These are phyloP conservation scores for Lactarius indigo DNA, from an alignment of 768 basidiomycete genomes.

Conservation along the genomic window DNA sequence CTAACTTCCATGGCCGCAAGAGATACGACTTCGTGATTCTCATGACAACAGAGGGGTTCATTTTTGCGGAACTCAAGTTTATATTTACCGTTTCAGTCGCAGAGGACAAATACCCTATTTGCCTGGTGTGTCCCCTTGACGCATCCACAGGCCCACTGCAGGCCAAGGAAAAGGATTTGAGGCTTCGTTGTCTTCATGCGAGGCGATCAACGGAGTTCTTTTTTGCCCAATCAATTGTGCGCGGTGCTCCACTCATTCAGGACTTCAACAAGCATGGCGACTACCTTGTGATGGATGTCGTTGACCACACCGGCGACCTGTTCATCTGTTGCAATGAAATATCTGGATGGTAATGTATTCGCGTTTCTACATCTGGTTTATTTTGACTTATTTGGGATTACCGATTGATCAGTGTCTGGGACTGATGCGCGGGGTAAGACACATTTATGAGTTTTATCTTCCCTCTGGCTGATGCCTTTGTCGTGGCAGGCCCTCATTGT, in stretches of 20 bases:
- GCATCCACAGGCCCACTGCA: conserved; percentile 13
- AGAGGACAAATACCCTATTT: no score
- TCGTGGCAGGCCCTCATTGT: no score
- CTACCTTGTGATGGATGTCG: conserved; percentile 30
- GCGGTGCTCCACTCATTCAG: conserved; percentile 31
- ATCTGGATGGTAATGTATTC: no score
- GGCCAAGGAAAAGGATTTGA: conserved; percentile 27
- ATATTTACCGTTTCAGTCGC: conserved; percentile 28
- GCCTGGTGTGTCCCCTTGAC: neutral
- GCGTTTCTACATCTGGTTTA: no score
- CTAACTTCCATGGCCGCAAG: conserved; percentile 17
- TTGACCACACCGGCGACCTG: conserved; percentile 24
- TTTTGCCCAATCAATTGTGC: conserved; percentile 30
- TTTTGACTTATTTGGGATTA: no score
- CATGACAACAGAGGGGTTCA: conserved; percentile 20
- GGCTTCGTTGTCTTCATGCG: conserved; percentile 24
- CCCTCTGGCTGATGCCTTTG: no score
- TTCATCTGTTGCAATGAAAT: neutral
- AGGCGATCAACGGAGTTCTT: no score
- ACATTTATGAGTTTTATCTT: no score
- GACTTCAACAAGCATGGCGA: conserved; percentile 26
- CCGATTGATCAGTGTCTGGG: no score
- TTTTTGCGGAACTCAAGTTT: conserved; percentile 29
- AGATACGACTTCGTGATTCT: conserved; percentile 31
- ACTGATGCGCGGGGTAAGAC: no score